phyloP scores from a whole-genome alignment of 2,329 filamentous ascomycete genomes.

The Esteya vermicola region DNA sequence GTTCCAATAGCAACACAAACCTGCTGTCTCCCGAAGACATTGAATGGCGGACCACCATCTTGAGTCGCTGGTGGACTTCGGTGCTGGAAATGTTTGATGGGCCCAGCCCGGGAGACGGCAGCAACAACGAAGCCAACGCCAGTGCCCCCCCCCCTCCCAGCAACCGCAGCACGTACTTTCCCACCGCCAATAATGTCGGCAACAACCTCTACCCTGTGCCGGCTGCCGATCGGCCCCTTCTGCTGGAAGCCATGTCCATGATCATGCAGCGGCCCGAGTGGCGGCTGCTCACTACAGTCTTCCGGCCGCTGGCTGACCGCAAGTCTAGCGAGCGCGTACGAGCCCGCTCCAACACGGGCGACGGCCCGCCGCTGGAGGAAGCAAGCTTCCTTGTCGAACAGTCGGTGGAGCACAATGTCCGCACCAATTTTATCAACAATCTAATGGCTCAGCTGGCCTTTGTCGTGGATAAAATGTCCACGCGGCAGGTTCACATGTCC shows the following conservation, averaged over 20 bases:
- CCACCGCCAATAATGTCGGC: conserved; percentile 8
- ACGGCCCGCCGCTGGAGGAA: conserved; percentile 51
- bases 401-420: conserved; percentile 77
- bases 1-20: conserved; percentile 40
- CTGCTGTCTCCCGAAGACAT: conserved; percentile 62
- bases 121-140: conserved; percentile 4
- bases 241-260: conserved; percentile 64
- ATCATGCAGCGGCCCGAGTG: conserved; percentile 87
- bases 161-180: conserved; percentile 5
- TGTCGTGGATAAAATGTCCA: conserved; percentile 78
- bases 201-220: conserved; percentile 59
- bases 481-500: conserved; percentile 50
- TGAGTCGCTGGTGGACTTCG: conserved; percentile 84
- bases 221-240: conserved; percentile 66
- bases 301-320: conserved; percentile 47
- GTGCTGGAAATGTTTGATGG: conserved; percentile 72
- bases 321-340: conserved; percentile 30
- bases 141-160: conserved; percentile 3
- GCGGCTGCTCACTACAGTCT: conserved; percentile 57
- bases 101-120: conserved; percentile 4
- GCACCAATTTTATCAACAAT: conserved; percentile 74
- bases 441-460: conserved; percentile 71
- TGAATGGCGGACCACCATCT: conserved; percentile 61
- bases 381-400: conserved; percentile 30
- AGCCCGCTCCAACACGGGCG: conserved; percentile 33